These are phyloP conservation scores for Mucor plumbeus DNA, from an alignment of 371 early-diverging fungal genomes.

Conservation along the genomic window DNA sequence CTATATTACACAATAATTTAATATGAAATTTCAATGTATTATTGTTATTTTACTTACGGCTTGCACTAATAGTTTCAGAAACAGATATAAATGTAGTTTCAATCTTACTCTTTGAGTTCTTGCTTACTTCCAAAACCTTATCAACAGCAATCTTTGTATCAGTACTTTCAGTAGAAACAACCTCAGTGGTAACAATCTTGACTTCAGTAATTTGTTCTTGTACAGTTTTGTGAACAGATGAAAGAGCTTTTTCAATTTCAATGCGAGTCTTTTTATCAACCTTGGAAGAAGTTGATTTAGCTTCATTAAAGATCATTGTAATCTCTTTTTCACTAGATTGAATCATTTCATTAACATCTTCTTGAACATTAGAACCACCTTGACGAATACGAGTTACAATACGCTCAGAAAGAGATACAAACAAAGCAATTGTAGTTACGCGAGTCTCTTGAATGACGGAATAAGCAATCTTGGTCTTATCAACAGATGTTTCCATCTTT, in stretches of 20 bases:
- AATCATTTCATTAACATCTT: slow-evolving; percentile 29
- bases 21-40: too few relatives aligned
- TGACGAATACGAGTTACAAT: slow-evolving; percentile 28
- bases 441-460: slow-evolving; percentile 34
- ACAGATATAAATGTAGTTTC: slow-evolving; percentile 27
- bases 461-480: slow-evolving; percentile 35
- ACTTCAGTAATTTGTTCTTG: slow-evolving; percentile 32
- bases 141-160: slow-evolving; percentile 22
- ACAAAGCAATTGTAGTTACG: slow-evolving; percentile 19
- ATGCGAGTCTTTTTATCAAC: slow-evolving; percentile 31
- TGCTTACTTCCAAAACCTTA: slow-evolving; percentile 24
- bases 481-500: slow-evolving; percentile 26
- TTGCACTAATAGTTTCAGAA: slow-evolving; percentile 23
- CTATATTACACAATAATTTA: background rate
- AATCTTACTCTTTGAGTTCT: slow-evolving; percentile 23
- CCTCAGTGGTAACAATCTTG: slow-evolving; percentile 25
- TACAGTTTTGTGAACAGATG: slow-evolving; percentile 31
- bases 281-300: slow-evolving; percentile 20
- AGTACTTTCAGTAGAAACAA: slow-evolving; percentile 11
- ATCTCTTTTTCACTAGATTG: slow-evolving; percentile 18
- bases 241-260: slow-evolving; percentile 27
- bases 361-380: slow-evolving; percentile 26
- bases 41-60: slow-evolving; percentile 25
- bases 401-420: slow-evolving; percentile 26
- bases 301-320: slow-evolving; percentile 24